Conservation (phyloP, 2,329 filamentous ascomycete species). For the Raffaelea arxii region DNA sequence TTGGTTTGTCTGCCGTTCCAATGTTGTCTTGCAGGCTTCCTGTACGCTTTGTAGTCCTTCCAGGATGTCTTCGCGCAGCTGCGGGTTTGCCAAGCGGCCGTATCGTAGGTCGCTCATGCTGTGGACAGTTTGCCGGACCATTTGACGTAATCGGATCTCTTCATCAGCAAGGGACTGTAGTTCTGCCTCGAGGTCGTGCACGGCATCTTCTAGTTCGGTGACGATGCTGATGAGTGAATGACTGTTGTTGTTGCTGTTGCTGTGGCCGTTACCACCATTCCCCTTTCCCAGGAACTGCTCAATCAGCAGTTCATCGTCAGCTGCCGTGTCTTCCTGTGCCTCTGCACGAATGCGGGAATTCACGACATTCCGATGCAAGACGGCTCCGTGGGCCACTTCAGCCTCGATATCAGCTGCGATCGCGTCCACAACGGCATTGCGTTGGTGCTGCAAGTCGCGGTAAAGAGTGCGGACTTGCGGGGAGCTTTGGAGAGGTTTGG, state of each 20-base stretch:
- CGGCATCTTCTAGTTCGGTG: slow-evolving; percentile 59
- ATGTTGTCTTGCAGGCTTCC: slow-evolving; percentile 43
- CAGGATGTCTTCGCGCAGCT: slow-evolving; percentile 56
- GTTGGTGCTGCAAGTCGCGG: slow-evolving; percentile 67
- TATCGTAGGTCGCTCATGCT: slow-evolving; percentile 75
- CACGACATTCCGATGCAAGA: slow-evolving; percentile 47
- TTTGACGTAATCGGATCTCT: slow-evolving; percentile 46
- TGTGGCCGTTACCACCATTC: background rate
- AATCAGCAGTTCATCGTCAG: slow-evolving; percentile 56
- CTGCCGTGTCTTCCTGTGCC: slow-evolving; percentile 42
- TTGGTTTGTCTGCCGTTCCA: too few relatives aligned
- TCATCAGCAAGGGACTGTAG: slow-evolving; percentile 57
- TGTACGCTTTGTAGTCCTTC: slow-evolving; percentile 56
- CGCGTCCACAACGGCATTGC: slow-evolving; percentile 56
- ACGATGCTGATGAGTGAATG: slow-evolving; percentile 59
- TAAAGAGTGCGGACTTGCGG: slow-evolving; percentile 64
- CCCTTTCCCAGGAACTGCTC: slow-evolving; percentile 36
- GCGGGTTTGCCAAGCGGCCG: slow-evolving; percentile 58
- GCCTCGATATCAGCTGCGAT: slow-evolving; percentile 55
- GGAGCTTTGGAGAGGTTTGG: slow-evolving; percentile 52
- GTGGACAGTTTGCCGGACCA: slow-evolving; percentile 57
- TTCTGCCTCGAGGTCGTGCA: slow-evolving; percentile 55
- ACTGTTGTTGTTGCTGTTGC: slow-evolving; percentile 26
- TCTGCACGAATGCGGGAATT: slow-evolving; percentile 42
- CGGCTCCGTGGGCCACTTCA: slow-evolving; percentile 52